phyloP scores from a whole-genome alignment of 768 basidiomycete genomes.

The Rubroboletus pulcherrimus region DNA sequence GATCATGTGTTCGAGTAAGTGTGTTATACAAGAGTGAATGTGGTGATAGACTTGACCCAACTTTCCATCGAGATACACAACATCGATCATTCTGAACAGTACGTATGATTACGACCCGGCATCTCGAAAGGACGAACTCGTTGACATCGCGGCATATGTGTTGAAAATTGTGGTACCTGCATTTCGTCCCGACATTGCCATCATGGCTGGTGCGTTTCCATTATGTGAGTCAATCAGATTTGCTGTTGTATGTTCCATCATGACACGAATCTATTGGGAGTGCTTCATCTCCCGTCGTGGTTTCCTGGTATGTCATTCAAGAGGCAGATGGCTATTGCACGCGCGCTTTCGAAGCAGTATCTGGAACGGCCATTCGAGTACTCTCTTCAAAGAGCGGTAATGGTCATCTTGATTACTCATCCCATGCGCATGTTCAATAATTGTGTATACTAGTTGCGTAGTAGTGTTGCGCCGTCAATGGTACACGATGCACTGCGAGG shows the following conservation, averaged over 20 bases:
- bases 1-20: background rate
- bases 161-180: background rate
- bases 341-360: background rate
- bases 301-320: background rate
- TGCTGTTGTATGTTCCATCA: background rate
- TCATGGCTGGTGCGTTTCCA: background rate
- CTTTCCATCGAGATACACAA: background rate
- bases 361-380: slow-evolving; percentile 3
- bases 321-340: background rate
- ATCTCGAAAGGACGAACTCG: slow-evolving; percentile 1
- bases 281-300: background rate
- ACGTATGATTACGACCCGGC: background rate
- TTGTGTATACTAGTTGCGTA: background rate
- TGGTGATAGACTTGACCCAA: too few relatives aligned
- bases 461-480: background rate
- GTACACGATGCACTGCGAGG: slow-evolving; percentile 4
- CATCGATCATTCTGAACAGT: background rate
- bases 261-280: background rate
- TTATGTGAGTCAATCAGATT: background rate
- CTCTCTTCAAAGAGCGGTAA: slow-evolving; percentile 5
- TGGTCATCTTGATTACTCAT: too few relatives aligned
- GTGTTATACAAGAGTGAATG: background rate
- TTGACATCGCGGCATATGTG: background rate
- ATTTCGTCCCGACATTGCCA: background rate
- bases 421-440: background rate